Evolutionary conservation across 2,329 filamentous ascomycete genomes (phyloP).

Genomic region (Dissoconium aciculare): DNA sequence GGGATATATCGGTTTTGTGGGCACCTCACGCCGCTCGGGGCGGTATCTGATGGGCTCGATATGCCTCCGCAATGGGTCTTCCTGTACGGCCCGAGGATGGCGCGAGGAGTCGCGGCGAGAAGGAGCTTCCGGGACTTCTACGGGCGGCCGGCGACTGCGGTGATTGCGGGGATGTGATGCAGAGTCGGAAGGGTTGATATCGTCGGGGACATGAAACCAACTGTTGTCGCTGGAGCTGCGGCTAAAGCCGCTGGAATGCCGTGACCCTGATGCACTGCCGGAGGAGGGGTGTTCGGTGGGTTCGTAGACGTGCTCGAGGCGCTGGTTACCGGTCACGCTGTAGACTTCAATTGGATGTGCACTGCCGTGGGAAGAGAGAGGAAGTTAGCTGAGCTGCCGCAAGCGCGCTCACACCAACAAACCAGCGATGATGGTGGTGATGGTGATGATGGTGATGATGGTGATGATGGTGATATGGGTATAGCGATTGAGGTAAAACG

Average conservation of each 20-base stretch:
- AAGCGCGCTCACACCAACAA: too few relatives aligned
- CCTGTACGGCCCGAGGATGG: constrained; percentile 11
- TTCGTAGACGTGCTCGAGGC: constrained; percentile 15
- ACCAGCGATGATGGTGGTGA: too few relatives aligned
- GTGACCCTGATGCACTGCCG: constrained; percentile 20
- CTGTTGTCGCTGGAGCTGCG: constrained; percentile 18
- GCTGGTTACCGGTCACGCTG: constrained; percentile 11
- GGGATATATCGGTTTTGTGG: constrained; percentile 13
- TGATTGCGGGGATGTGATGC: constrained; percentile 29
- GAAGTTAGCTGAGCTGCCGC: too few relatives aligned
- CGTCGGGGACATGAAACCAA: constrained; percentile 23
- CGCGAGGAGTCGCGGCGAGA: constrained; percentile 27
- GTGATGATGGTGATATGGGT: too few relatives aligned
- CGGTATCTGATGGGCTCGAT: constrained; percentile 14
- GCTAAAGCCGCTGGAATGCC: constrained; percentile 17
- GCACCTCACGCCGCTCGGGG: constrained; percentile 12
- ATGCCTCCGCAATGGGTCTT: constrained; percentile 13
- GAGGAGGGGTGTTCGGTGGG: constrained; percentile 15
- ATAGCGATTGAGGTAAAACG: too few relatives aligned
- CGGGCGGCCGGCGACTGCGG: constrained; percentile 20
- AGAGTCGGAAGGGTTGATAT: constrained; percentile 36
- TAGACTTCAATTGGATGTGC: constrained; percentile 5
- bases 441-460: too few relatives aligned
- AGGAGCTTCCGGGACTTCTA: constrained; percentile 23
- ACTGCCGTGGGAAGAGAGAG: too few relatives aligned